Conservation (phyloP, 2,329 filamentous ascomycete species). For the Cercospora sp. region DNA sequence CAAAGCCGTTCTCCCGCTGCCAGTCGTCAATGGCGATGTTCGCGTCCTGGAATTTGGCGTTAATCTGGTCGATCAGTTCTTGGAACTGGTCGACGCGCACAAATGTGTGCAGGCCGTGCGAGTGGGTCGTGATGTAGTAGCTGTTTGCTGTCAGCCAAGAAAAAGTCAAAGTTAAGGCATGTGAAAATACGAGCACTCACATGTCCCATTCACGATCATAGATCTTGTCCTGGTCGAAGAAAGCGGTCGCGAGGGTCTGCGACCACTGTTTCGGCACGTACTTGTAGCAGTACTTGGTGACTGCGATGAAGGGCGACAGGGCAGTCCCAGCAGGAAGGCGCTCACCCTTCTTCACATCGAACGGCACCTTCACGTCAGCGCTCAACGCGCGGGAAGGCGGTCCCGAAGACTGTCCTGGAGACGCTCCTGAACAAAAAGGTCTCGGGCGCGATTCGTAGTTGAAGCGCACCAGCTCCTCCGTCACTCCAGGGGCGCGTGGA, state of each 20-base stretch:
- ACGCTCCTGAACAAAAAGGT: neutral
- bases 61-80: slow-evolving; percentile 65
- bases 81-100: slow-evolving; percentile 68
- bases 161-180: neutral
- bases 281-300: slow-evolving; percentile 60
- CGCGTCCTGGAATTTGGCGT: slow-evolving; percentile 54
- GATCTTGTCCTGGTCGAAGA: slow-evolving; percentile 61
- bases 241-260: slow-evolving; percentile 54
- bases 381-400: neutral
- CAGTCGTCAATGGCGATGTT: slow-evolving; percentile 60
- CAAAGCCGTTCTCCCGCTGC: slow-evolving; percentile 56
- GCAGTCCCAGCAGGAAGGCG: slow-evolving; percentile 36
- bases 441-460: neutral
- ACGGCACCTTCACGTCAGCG: slow-evolving; percentile 19
- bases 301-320: slow-evolving; percentile 48
- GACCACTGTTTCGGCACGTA: slow-evolving; percentile 55
- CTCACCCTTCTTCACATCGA: slow-evolving; percentile 37
- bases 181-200: slow-evolving; percentile 54
- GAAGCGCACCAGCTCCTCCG: neutral
- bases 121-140: slow-evolving; percentile 33
- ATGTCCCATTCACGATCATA: slow-evolving; percentile 70
- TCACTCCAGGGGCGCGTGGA: neutral
- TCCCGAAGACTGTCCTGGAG: neutral
- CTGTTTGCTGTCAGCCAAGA: slow-evolving; percentile 25
- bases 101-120: slow-evolving; percentile 61